These are phyloP conservation scores for Calendula officinalis DNA, from an alignment of 129 eudicot genomes.

Conservation along the genomic window DNA sequence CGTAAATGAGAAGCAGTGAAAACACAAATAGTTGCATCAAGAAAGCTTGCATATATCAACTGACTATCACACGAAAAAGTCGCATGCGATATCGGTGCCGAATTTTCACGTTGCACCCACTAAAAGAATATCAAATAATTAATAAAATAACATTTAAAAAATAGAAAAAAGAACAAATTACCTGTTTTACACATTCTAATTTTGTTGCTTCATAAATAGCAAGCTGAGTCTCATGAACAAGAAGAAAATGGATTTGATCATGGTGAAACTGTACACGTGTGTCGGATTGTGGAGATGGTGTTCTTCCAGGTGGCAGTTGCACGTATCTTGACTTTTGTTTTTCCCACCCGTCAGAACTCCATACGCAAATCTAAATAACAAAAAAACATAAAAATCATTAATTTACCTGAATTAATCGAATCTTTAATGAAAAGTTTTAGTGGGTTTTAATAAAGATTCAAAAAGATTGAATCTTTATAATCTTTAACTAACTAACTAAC, in stretches of 20 bases:
- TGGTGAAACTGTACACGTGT: constrained; percentile 94
- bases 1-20: constrained; percentile 71
- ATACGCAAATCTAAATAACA: constrained; percentile 73
- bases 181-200: constrained; percentile 84
- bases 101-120: constrained; percentile 79
- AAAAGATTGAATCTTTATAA: background rate
- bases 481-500: constrained; percentile 26
- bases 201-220: constrained; percentile 81
- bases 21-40: constrained; percentile 69
- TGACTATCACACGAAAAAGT: constrained; percentile 93
- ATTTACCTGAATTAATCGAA: background rate
- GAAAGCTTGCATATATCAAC: constrained; percentile 75
- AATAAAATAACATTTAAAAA: background rate
- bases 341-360: constrained; percentile 93
- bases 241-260: constrained; percentile 80
- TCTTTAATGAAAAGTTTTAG: background rate
- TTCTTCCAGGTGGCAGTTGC: constrained; percentile 69
- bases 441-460: constrained; percentile 2
- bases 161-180: background rate
- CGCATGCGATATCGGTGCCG: constrained; percentile 82
- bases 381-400: background rate
- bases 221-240: constrained; percentile 85
- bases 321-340: constrained; percentile 62
- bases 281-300: constrained; percentile 56
- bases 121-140: constrained; percentile 13